phyloP scores from a whole-genome alignment of 2,329 filamentous ascomycete genomes.

The Nothomitra cinnamomea region DNA sequence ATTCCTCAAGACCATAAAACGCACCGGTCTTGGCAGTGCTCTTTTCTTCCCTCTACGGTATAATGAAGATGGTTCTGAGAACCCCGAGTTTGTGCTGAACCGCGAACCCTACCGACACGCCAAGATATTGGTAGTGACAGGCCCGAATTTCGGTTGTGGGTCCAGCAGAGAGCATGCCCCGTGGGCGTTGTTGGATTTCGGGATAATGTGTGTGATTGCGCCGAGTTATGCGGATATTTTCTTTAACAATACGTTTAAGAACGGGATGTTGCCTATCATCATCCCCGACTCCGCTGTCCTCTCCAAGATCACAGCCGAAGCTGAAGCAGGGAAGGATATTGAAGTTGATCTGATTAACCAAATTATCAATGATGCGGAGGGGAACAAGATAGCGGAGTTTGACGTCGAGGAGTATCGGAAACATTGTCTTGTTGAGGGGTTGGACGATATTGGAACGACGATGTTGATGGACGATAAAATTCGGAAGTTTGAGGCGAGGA shows the following conservation, averaged over 20 bases:
- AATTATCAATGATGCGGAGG: conserved; percentile 57
- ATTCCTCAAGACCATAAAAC: conserved; percentile 98
- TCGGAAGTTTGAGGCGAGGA: conserved; percentile 58
- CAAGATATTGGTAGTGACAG: conserved; percentile 84
- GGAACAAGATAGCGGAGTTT: conserved; percentile 59
- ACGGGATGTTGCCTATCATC: conserved; percentile 84
- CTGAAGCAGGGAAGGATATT: conserved; percentile 62
- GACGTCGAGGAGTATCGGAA: conserved; percentile 88
- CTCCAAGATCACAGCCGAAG: conserved; percentile 57
- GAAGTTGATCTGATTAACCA: conserved; percentile 83
- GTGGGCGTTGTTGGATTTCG: conserved; percentile 92
- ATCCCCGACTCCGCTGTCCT: conserved; percentile 52
- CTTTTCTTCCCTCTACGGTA: conserved; percentile 78
- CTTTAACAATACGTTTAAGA: conserved; percentile 99
- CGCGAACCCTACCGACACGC: conserved; percentile 65
- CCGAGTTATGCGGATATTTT: conserved; percentile 85
- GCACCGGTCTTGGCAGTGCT: conserved; percentile 75
- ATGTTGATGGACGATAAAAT: conserved; percentile 90
- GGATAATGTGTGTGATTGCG: conserved; percentile 85
- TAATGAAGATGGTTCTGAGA: conserved; percentile 54
- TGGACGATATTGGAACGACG: conserved; percentile 90
- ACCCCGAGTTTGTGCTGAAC: conserved; percentile 77
- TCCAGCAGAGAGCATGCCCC: conserved; percentile 87
- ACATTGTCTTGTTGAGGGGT: conserved; percentile 81
- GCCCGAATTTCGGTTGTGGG: conserved; percentile 90